Evolutionary conservation across 192 early-diverging fungal species (phyloP), one percentile per base, ranked within the genome.

Genomic region (Linderina pennispora): DNA sequence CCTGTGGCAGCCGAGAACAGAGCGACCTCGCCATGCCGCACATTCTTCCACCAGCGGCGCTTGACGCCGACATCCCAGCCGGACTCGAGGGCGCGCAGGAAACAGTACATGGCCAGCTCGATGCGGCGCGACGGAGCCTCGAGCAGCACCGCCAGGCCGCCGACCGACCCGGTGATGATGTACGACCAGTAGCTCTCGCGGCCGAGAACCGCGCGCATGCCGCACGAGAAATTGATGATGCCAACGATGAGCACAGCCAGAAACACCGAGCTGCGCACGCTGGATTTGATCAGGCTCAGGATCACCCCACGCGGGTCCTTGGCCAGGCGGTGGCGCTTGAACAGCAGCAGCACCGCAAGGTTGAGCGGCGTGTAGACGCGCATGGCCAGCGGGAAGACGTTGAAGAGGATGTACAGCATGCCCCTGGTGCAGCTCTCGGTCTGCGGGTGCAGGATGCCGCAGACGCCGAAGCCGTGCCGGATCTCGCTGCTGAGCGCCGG

Each of bases 81-180:
- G 6, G 77, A 72, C 55, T 88, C 88, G 23, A 91, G 35, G 0
- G 88, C 88, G 31, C 90, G 79, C 33, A 90, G 79, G 21, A 90
- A 56, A 51, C 84, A 87, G 55, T 95, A 95, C 58, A 95, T 63
- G 11, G 79, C 88, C 26, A 95, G 66, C 53, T 95, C 92, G 56
- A 82, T 47, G 32, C 80, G 80, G 25, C 85, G 77, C 4, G 80
- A 76, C 11, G 68, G 73, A 4, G 74, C 64, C 55, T 87, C 85
- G 4, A 80, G 58, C n/a, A 87, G 54, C 24, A 80, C 70, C 2
- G 79, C 73, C 8, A 72, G 53, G 0, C 82, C 82, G 16, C 75
- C 64, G 1, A 77, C 35, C 10, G 80, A 35, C n/a, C 85, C 85
- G 16, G 70, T 69, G 11, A 62, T 15, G 2, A 75, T 38, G 53